phyloP scores from a whole-genome alignment of 2,329 filamentous ascomycete genomes.

The Colletotrichum sp. region DNA sequence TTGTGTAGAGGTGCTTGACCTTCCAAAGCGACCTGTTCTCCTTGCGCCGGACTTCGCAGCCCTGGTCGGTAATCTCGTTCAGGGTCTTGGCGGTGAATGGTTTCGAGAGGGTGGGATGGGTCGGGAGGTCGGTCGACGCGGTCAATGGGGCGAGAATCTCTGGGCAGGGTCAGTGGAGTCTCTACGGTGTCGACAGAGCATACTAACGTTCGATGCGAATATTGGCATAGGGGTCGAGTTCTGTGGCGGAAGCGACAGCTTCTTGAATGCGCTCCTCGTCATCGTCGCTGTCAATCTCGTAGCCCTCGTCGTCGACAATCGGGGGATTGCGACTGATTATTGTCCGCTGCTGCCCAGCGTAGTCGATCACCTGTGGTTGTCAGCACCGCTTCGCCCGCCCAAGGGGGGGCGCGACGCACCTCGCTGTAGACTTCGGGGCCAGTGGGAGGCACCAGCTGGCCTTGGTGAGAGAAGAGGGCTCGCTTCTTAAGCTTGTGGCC shows the following conservation, averaged over 20 bases:
- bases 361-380: conserved; percentile 66
- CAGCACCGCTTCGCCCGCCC: background rate
- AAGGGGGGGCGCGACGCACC: conserved; percentile 47
- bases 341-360: conserved; percentile 73
- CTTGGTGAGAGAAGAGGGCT: conserved; percentile 73
- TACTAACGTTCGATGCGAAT: conserved; percentile 72
- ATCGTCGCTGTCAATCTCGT: conserved; percentile 76
- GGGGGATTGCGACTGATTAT: conserved; percentile 78
- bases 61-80: conserved; percentile 72
- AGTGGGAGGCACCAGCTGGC: conserved; percentile 69
- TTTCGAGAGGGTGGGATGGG: conserved; percentile 75
- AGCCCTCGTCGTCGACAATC: conserved; percentile 78
- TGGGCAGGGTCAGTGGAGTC: conserved; percentile 40
- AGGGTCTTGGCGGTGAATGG: conserved; percentile 78
- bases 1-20: conserved; percentile 75
- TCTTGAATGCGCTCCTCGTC: conserved; percentile 67
- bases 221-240: conserved; percentile 76
- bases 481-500: conserved; percentile 81
- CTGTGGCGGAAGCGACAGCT: conserved; percentile 65
- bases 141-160: conserved; percentile 79
- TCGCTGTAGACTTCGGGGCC: conserved; percentile 75
- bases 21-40: conserved; percentile 76
- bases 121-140: conserved; percentile 74
- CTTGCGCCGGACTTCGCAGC: conserved; percentile 73
- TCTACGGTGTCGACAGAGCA: background rate